Base-by-base conservation (phyloP, 2,329 filamentous ascomycete genomes). In the Thielaviopsis punctulata region DNA sequence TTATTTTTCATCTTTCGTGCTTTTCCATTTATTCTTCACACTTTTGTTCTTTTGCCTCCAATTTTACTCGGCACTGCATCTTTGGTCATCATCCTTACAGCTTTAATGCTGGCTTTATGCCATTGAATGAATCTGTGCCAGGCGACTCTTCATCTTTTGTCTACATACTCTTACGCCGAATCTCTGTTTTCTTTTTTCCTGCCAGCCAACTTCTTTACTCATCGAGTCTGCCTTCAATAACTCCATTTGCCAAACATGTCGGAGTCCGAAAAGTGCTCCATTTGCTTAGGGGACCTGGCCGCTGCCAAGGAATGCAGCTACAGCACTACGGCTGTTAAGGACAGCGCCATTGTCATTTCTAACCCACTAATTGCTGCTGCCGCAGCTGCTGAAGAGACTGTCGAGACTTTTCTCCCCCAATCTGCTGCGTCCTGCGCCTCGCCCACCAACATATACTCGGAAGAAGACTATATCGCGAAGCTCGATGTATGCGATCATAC, bases 401-500 rank as follows among this genome's bases (percentile, higher is more conserved):
- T 60, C 53, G 49, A 45, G 27, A 45, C 18, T 46, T 44, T 47
- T 24, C 27, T 19, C 19, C 24, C 44, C 19, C 19, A 12, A 12
- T 15, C 30, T 9, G n/a, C 30, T 15, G 30, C 13, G 2, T 36
- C 13, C 12, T 36, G 30, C n/a, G 30, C 9, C 13, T n/a, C 13
- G 30, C 12, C 30, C 9, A 12, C 30, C 30, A 36, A 7, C 13
- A n/a, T 4, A 1, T 36, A 7, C 36, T 25, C 48, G 25, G 48
- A 58, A 56, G 55, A 61, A 51, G 59, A 64, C 49, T 62, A 66
- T 27, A 51, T 54, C 56, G 78, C 79, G 41, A 67, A 75, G 52
- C 76, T 82, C 48, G 72, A 80, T 55, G 82, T 87, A 46, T 98
- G 92, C 67, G 85, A 86, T 54, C 93, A 98, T 71, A 77, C 89